Percentiles rank a stretch among this genome's conserved stretches.
Conservation (phyloP, 2,329 filamentous ascomycete species). For the Colletotrichum destructivum region DNA sequence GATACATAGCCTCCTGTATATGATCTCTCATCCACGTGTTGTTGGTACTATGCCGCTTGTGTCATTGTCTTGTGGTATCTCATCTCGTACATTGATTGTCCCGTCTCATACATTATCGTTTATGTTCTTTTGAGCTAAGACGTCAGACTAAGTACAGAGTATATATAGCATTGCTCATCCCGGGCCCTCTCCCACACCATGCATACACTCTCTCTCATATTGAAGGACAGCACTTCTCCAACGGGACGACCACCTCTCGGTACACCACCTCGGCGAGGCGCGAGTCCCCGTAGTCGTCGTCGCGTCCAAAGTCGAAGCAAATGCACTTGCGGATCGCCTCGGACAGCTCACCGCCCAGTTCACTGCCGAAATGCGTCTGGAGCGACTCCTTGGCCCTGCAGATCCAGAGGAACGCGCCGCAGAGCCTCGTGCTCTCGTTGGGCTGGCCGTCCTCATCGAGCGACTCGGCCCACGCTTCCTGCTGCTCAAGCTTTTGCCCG, state of each 20-base stretch:
- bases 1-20: slow-evolving; percentile 60
- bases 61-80: neutral
- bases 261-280: slow-evolving; percentile 23
- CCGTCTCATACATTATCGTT: too few species aligned
- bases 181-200: neutral
- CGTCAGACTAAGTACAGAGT: too few species aligned
- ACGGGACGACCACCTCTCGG: slow-evolving; percentile 24
- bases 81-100: too few species aligned
- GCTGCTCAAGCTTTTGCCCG: slow-evolving; percentile 35
- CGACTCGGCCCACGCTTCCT: slow-evolving; percentile 19
- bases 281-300: slow-evolving; percentile 12
- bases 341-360: neutral
- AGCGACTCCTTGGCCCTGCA: neutral
- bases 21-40: slow-evolving; percentile 50
- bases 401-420: slow-evolving; percentile 1
- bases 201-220: neutral
- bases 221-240: slow-evolving; percentile 43
- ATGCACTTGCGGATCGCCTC: slow-evolving; percentile 18
- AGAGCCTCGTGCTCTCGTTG: slow-evolving; percentile 20
- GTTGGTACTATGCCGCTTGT: neutral
- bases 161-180: neutral
- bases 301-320: slow-evolving; percentile 7
- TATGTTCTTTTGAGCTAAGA: too few species aligned
- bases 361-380: neutral
- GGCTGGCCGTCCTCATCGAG: slow-evolving; percentile 7